phyloP scores from a whole-genome alignment of 495 filamentous ascomycete species.

The Aspergillus nanangensis region DNA sequence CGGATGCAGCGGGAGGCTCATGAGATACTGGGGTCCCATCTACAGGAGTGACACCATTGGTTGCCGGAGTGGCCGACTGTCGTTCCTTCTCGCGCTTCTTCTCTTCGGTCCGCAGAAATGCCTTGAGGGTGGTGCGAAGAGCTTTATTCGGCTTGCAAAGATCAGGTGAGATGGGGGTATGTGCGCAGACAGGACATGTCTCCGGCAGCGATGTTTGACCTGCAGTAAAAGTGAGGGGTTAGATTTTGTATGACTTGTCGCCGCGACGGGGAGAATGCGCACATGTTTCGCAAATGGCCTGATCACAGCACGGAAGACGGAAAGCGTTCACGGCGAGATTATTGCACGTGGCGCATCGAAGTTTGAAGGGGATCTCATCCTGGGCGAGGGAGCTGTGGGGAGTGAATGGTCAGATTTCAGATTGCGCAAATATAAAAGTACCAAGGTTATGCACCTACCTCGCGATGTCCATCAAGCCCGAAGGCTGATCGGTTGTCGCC shows the following conservation, averaged over 20 bases:
- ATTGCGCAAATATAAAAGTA: not conserved
- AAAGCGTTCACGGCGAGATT: conserved; percentile 89
- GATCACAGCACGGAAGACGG: conserved; percentile 90
- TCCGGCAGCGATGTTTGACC: conserved; percentile 73
- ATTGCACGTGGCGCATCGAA: conserved; percentile 89
- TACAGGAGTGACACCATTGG: conserved; percentile 11
- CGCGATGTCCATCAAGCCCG: conserved; percentile 44
- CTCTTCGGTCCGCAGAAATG: conserved; percentile 80
- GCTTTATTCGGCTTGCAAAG: conserved; percentile 87
- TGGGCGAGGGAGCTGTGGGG: conserved; percentile 63
- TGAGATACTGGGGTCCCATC: not conserved
- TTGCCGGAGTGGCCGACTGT: conserved; percentile 30
- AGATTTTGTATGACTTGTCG: too few relatives aligned
- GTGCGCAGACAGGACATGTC: conserved; percentile 88
- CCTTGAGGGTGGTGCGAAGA: conserved; percentile 80
- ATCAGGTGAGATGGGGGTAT: conserved; percentile 76
- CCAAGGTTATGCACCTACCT: conserved; percentile 23
- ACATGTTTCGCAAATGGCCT: conserved; percentile 91
- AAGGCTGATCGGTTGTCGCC: conserved; percentile 37
- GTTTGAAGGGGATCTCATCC: conserved; percentile 88
- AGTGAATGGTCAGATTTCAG: conserved; percentile 1
- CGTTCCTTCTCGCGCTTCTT: conserved; percentile 72
- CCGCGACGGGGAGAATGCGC: conserved; percentile 23
- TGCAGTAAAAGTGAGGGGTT: conserved; percentile 39
- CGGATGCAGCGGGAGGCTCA: conserved; percentile 5